phyloP scores from a whole-genome alignment of 1,139 yeast genomes.

The Keqinozyma sinolaborantium region DNA sequence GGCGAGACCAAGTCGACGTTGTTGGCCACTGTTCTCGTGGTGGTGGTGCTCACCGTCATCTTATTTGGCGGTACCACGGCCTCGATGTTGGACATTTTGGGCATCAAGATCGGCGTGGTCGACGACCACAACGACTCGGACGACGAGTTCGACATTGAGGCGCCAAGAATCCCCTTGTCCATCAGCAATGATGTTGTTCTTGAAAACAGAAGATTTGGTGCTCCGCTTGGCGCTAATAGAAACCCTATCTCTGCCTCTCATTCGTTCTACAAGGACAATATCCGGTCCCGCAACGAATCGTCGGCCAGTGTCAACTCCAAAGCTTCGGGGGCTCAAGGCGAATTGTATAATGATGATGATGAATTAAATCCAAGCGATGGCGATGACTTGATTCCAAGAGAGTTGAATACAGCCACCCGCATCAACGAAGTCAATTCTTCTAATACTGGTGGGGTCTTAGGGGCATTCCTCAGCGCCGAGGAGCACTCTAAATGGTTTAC shows the following conservation, averaged over 20 bases:
- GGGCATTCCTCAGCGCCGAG: conserved; percentile 54
- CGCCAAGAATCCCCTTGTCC: conserved; percentile 45
- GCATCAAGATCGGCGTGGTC: conserved; percentile 87
- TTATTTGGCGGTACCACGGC: conserved; percentile 98
- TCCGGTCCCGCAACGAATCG: conserved; percentile 25
- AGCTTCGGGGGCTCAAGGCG: conserved; percentile 4
- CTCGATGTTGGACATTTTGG: conserved; percentile 91
- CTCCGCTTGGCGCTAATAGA: conserved; percentile 5
- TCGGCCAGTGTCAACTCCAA: conserved; percentile 17
- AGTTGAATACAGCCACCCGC: background rate
- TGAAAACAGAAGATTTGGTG: conserved; percentile 33
- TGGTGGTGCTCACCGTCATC: conserved; percentile 93
- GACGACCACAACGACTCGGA: conserved; percentile 75
- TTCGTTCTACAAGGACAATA: conserved; percentile 11
- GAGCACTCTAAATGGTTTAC: conserved; percentile 91
- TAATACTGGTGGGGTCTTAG: conserved; percentile 28
- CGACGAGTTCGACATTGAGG: conserved; percentile 94
- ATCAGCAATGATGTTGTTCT: conserved; percentile 11
- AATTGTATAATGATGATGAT: conserved; percentile 25
- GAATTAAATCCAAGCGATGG: conserved; percentile 30
- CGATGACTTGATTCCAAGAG: conserved; percentile 28
- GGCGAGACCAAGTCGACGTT: conserved; percentile 91
- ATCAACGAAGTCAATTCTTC: conserved; percentile 5
- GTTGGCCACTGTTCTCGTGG: conserved; percentile 92
- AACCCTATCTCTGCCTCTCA: conserved; percentile 1